Evolutionary conservation across 2,329 filamentous ascomycete genomes (phyloP).

Genomic region (Penicillium sp.): DNA sequence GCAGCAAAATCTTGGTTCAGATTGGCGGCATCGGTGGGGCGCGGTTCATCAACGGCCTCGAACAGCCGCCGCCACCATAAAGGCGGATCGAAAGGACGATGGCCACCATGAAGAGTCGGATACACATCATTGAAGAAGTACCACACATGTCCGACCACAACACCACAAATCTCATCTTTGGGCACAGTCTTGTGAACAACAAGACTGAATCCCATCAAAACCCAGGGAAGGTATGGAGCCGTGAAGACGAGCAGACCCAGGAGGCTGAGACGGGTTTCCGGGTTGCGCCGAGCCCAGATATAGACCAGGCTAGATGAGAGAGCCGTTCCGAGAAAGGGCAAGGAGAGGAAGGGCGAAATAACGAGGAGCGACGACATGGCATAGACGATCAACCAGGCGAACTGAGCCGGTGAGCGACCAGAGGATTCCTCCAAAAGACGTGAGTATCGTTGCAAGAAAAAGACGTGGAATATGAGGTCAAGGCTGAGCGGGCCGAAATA

Average conservation of each 20-base stretch:
- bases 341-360: conserved; percentile 83
- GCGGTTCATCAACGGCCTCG: conserved; percentile 47
- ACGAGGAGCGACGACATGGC: conserved; percentile 77
- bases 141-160: conserved; percentile 93
- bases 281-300: conserved; percentile 95
- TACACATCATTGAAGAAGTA: conserved; percentile 99
- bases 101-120: conserved; percentile 83
- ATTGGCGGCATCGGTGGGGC: conserved; percentile 31
- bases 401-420: conserved; percentile 88
- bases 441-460: conserved; percentile 96
- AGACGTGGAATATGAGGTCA: conserved; percentile 95
- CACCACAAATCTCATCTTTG: conserved; percentile 94
- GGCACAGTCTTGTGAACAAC: conserved; percentile 88
- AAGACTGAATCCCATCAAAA: conserved; percentile 88
- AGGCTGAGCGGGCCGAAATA: conserved; percentile 95
- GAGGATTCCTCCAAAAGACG: conserved; percentile 93
- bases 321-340: conserved; percentile 93
- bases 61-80: conserved; percentile 88
- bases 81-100: conserved; percentile 85
- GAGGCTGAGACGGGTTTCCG: conserved; percentile 86
- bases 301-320: conserved; percentile 93
- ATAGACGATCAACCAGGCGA: conserved; percentile 92
- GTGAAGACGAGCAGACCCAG: conserved; percentile 88
- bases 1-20: conserved; percentile 39
- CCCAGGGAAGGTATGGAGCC: conserved; percentile 94